phyloP scores from a whole-genome alignment of 225 moss, liverwort and hornwort genomes.

The Pseudisothecium myosuroides region DNA sequence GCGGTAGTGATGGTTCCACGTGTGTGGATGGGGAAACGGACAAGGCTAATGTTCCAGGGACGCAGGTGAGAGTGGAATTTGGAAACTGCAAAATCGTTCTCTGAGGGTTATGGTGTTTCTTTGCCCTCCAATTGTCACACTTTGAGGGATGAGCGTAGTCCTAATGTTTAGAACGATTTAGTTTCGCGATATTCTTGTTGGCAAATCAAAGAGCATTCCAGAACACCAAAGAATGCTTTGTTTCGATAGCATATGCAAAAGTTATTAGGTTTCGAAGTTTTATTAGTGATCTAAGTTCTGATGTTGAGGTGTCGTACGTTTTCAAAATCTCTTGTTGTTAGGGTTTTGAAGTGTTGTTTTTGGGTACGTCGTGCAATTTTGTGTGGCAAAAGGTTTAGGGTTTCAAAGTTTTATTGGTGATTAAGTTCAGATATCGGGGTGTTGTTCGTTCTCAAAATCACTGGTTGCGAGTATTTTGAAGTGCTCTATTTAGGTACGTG shows the following conservation, averaged over 20 bases:
- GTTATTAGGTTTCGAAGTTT: neutral
- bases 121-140: neutral
- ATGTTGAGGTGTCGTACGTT: neutral
- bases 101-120: neutral
- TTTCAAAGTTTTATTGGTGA: neutral
- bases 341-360: neutral
- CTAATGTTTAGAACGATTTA: neutral
- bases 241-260: neutral
- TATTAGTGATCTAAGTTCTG: neutral
- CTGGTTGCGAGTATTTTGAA: neutral
- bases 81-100: neutral
- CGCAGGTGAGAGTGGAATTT: slow-evolving; percentile 34
- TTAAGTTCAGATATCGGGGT: neutral
- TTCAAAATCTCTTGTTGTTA: neutral
- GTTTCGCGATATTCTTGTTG: neutral
- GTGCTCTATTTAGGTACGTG: neutral
- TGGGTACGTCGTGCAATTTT: neutral
- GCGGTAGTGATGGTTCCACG: neutral
- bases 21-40: neutral
- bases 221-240: neutral
- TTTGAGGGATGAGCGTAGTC: neutral
- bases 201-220: neutral
- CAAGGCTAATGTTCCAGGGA: slow-evolving; percentile 36
- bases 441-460: neutral
- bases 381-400: neutral